Base-by-base conservation (phyloP, 1,284 basidiomycete species). In the Clitocybe nebularis region DNA sequence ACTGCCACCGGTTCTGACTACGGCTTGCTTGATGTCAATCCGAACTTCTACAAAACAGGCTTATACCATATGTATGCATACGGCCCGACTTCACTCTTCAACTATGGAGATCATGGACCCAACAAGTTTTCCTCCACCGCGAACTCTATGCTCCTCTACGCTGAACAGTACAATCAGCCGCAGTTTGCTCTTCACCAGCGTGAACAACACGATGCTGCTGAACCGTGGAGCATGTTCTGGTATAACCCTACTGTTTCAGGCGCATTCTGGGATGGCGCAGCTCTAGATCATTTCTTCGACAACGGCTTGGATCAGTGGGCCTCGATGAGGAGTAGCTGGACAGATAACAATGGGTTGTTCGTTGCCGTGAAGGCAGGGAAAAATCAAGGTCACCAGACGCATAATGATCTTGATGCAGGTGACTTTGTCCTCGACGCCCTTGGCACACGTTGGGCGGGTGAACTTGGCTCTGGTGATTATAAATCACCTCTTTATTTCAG, bases 211-310 rank as follows among this genome's bases (percentile, higher is more conserved):
- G 94, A 98, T 57, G 84, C 92, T 1, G 68, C 85, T 13, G 95
- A 99, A 51, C 95, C 95, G 0, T 92, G 85, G 79, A 83, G 81
- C 58, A 94, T 99, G 91, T 95, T 99, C 74, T 99, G 93, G 92
- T 99, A 98, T 64, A 76, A 97, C 61, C 82, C 93, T 8, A 71
- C 79, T 3, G 77, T 84, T 37, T 67, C 72, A 13, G 95, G 95
- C 44, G 90, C 91, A 36, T 99, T 88, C 76, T 98, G 93, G 93
- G 82, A 93, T 59, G 84, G 81, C 36, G 66, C 87, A 34, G 62
- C 86, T 1, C 76, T 98, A 36, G 95, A 99, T 68, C 71, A 77
- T 50, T 82, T 84, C 72, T 98, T 93, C 66, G 70, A 80, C 55
- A 77, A 83, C 52, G 55, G 55, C 14, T 62, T 76, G 29, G 82